Conservation (phyloP, 108 stramenopile genomes). For the Hondaea fermentalgiana region DNA sequence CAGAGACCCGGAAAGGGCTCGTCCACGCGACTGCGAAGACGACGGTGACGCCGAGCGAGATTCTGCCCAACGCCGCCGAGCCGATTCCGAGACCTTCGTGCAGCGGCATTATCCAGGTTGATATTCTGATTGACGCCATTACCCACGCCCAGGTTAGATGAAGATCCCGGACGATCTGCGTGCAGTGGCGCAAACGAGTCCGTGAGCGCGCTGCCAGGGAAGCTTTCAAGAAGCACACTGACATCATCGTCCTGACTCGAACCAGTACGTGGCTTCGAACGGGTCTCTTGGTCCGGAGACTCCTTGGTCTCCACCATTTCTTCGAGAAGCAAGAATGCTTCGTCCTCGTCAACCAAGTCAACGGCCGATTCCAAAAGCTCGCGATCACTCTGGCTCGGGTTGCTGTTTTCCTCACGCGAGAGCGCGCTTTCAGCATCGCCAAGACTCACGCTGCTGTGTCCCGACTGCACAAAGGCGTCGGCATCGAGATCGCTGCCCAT, state of each 20-base stretch:
- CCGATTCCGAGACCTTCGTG: no score
- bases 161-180: background rate
- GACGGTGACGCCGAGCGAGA: background rate
- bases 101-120: no score
- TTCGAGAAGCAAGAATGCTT: background rate
- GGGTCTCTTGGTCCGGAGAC: background rate
- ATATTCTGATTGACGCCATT: no score
- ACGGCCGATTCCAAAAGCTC: background rate
- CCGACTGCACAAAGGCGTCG: background rate
- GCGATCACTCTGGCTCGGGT: background rate
- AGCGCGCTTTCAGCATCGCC: background rate
- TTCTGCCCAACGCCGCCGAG: no score
- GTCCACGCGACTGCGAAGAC: background rate
- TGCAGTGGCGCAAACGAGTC: background rate
- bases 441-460: background rate
- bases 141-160: no score
- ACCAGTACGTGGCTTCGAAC: no score
- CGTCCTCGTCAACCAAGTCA: background rate
- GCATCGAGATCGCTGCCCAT: background rate
- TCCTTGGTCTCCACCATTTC: background rate
- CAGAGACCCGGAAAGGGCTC: background rate
- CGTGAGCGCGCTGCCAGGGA: background rate
- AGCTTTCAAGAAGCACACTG: background rate
- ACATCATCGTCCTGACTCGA: background rate
- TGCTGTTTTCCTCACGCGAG: background rate